A percentile compares a stretch with the other conserved stretches of the same genome.
Conservation (phyloP, 192 early-diverging fungal species). For the Coemansia sp. region DNA sequence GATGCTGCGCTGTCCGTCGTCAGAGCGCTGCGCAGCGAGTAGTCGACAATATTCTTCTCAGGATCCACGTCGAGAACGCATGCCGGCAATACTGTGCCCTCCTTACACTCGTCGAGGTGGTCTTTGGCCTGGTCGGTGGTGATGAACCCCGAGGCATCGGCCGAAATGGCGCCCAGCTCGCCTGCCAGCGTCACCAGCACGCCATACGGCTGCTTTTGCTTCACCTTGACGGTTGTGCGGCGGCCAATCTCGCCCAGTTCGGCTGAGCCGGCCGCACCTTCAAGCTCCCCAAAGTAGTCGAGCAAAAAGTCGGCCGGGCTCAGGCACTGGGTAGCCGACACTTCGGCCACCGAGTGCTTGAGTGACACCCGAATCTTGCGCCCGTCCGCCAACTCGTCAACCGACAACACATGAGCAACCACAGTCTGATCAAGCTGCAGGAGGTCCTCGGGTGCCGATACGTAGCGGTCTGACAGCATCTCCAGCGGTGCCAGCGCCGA, state of each 20-base stretch:
- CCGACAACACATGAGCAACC: conserved; percentile 53
- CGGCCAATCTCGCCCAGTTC: conserved; percentile 51
- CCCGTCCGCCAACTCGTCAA: conserved; percentile 49
- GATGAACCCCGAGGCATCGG: conserved; percentile 55
- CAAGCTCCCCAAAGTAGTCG: conserved; percentile 50
- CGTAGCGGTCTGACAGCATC: conserved; percentile 61
- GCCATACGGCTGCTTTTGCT: conserved; percentile 57
- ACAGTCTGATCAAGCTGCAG: conserved; percentile 69
- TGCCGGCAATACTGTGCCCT: conserved; percentile 52
- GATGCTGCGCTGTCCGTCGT: conserved; percentile 1
- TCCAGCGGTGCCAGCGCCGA: conserved; percentile 56
- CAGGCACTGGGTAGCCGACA: conserved; percentile 36
- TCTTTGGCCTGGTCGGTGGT: conserved; percentile 57
- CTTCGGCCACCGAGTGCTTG: conserved; percentile 59
- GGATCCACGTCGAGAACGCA: conserved; percentile 69
- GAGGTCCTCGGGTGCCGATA: conserved; percentile 53
- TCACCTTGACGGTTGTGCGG: conserved; percentile 43
- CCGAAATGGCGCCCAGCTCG: conserved; percentile 1
- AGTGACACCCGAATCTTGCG: conserved; percentile 58
- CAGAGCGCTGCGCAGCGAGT: conserved; percentile 52
- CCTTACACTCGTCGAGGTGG: conserved; percentile 38
- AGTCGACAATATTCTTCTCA: conserved; percentile 61
- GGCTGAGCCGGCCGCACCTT: conserved; percentile 33
- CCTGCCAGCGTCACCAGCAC: conserved; percentile 45
- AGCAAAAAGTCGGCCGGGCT: conserved; percentile 54